A percentile compares a stretch with the other conserved stretches of the same genome.
These are phyloP conservation scores for Coniophora puteana DNA, from an alignment of 1,284 basidiomycete species.

Conservation along the genomic window DNA sequence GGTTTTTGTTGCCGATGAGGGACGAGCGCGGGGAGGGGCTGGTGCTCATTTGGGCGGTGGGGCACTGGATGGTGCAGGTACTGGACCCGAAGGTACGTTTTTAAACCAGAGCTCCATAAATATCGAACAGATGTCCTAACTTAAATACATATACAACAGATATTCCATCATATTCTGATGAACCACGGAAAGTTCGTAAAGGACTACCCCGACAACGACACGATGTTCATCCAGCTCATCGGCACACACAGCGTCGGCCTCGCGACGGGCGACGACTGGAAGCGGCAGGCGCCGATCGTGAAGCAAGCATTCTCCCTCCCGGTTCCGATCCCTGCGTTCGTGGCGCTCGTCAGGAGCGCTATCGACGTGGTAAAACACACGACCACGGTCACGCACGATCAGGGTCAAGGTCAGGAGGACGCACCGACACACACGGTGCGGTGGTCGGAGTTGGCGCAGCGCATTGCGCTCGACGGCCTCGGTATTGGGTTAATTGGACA, in stretches of 20 bases:
- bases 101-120: too few relatives aligned
- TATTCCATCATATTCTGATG: constrained; percentile 1
- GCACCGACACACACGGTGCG: constrained; percentile 11
- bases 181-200: background rate
- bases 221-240: constrained; percentile 6
- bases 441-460: constrained; percentile 25
- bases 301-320: constrained; percentile 21
- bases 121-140: background rate
- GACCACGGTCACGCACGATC: constrained; percentile 25
- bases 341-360: constrained; percentile 17
- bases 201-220: constrained; percentile 1
- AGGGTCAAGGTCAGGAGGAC: constrained; percentile 27
- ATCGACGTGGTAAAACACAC: constrained; percentile 19
- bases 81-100: too few relatives aligned
- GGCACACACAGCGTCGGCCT: constrained; percentile 6
- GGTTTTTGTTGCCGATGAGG: constrained; percentile 11
- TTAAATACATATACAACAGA: background rate
- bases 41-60: constrained; percentile 20
- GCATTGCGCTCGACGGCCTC: constrained; percentile 25
- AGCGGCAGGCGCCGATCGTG: constrained; percentile 23
- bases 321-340: constrained; percentile 24
- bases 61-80: constrained; percentile 23
- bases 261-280: constrained; percentile 16
- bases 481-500: constrained; percentile 29
- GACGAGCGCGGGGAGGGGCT: constrained; percentile 9